Conservation (phyloP, 768 basidiomycete species). For the Phanerodontia chrysosporium region DNA sequence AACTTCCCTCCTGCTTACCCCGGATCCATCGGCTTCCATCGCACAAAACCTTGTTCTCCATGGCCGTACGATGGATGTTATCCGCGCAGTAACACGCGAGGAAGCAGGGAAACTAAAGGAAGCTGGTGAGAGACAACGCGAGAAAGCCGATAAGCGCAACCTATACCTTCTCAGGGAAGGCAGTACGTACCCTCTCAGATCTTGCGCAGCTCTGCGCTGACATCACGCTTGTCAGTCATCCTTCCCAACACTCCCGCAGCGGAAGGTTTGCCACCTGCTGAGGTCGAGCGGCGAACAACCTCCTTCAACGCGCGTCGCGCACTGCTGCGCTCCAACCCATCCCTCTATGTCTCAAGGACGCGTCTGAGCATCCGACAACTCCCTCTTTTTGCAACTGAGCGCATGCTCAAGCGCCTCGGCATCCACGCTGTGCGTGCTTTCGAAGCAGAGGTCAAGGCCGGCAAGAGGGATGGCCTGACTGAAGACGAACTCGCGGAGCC, state of each 20-base stretch:
- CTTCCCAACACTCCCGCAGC: conserved; percentile 85
- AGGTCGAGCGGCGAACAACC: conserved; percentile 79
- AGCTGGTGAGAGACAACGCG: conserved; percentile 75
- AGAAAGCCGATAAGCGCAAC: conserved; percentile 93
- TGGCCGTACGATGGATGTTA: conserved; percentile 88
- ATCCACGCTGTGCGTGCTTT: conserved; percentile 78
- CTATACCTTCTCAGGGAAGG: conserved; percentile 96
- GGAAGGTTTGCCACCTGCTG: conserved; percentile 58
- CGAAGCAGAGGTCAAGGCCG: conserved; percentile 68
- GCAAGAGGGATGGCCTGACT: conserved; percentile 54
- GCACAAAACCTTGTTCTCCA: conserved; percentile 85
- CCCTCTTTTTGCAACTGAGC: conserved; percentile 86
- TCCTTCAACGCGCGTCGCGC: conserved; percentile 84
- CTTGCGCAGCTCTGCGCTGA: background rate
- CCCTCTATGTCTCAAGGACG: conserved; percentile 90
- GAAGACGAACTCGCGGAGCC: conserved; percentile 66
- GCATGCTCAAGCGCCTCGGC: conserved; percentile 83
- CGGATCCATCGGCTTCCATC: conserved; percentile 84
- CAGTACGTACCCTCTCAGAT: conserved; percentile 45
- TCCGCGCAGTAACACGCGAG: conserved; percentile 86
- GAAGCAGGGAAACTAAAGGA: conserved; percentile 86
- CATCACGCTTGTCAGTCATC: conserved; percentile 55
- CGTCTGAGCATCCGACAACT: conserved; percentile 93
- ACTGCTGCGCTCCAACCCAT: conserved; percentile 87
- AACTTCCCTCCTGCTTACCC: conserved; percentile 86